Base-by-base conservation (phyloP, 306 rosid genomes). In the Spatholobus suberectus region DNA sequence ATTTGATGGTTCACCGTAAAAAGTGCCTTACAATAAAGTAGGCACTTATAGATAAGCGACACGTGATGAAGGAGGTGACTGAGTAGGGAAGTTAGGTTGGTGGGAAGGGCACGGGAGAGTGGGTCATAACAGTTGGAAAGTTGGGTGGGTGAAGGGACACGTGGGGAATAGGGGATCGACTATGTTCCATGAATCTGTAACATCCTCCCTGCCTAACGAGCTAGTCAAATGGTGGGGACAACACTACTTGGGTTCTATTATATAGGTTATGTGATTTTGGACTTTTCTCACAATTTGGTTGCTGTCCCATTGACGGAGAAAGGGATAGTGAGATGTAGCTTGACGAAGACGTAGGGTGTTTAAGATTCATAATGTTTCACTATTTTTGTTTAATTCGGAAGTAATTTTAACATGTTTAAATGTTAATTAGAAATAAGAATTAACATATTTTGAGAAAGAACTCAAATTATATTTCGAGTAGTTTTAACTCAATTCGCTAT, bases 161-260 rank as follows among this genome's bases (percentile, higher is more conserved):
- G 17, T 24, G 4, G 26, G 49, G 7, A 63, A 11, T 21, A 35
- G 34, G 77, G 47, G 77, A 77, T 17, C 21, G 93, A 81, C 97
- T 61, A 83, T 38, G 73, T 92, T 58, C 97, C 57, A 86, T 89
- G 94, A 86, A 92, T 89, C 90, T 86, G 90, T 87, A 51, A 68
- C 89, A 87, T 92, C 93, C 6, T 66, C 62, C 79, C 26, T 37
- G 88, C 94, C 94, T 85, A 88, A 92, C 85, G 17, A 18, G 1
- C 62, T 74, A 23, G 88, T 82, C 92, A 82, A 66, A 77, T 71
- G 14, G 18, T 59, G 27, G 78, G 72, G 82, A 72, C 67, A 0
- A 1, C 5, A 70, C 58, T n/a, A 35, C 51, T 78, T 58, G 44
- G 15, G 32, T 51, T 76, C 49, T 24, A 13, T 70, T 32, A 20